Evolutionary conservation across 75 land plant genomes (phyloP).

Genomic region (Sequoiadendron giganteum): DNA sequence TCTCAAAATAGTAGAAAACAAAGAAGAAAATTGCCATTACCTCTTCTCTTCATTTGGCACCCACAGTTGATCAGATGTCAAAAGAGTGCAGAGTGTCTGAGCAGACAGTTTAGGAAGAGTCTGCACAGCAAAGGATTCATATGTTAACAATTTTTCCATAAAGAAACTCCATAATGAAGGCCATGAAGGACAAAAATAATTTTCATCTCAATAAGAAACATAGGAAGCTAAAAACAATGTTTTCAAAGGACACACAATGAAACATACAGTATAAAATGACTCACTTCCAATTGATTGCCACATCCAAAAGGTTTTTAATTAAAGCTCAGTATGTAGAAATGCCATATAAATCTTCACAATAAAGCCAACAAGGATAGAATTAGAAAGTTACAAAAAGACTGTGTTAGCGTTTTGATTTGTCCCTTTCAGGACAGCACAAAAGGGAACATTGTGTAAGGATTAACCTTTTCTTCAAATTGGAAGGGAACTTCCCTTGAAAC

Average conservation of each 20-base stretch:
- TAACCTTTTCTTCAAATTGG: no score
- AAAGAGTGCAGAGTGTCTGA: constrained; percentile 79
- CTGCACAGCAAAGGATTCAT: constrained; percentile 27
- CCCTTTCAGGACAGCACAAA: no score
- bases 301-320: neutral
- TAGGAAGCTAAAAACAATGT: neutral
- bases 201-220: neutral
- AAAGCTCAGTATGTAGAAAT: neutral
- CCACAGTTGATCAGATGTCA: constrained; percentile 96
- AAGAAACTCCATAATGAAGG: neutral
- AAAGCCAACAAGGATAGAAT: neutral
- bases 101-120: constrained; percentile 92
- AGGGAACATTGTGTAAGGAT: no score
- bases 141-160: neutral
- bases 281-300: neutral
- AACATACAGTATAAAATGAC: neutral
- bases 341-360: neutral
- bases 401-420: neutral
- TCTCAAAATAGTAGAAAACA: constrained; percentile 1
- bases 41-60: constrained; percentile 93
- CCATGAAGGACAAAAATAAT: neutral
- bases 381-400: neutral
- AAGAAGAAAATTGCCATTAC: constrained; percentile 26
- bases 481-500: no score
- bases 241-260: neutral